Conservation (phyloP, 2,329 filamentous ascomycete species). For the Periconia digitata region DNA sequence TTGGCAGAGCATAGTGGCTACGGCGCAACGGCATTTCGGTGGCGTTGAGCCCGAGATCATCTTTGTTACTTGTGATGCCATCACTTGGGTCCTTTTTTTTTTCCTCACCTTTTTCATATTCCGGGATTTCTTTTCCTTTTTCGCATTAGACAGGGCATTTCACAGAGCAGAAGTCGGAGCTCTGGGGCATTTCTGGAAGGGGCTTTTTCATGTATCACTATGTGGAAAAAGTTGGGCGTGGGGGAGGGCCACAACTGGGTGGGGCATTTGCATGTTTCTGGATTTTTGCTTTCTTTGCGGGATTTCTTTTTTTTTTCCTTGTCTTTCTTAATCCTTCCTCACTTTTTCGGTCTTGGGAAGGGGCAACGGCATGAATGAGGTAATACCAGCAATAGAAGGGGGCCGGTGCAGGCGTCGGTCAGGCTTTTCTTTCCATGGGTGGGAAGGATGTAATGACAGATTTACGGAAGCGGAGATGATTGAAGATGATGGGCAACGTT, state of each 20-base stretch:
- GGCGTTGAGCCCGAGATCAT: no score
- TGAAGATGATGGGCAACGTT: no score
- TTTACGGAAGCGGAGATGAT: slow-evolving; percentile 18
- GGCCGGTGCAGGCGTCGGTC: slow-evolving; percentile 37
- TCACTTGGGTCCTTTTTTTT: neutral
- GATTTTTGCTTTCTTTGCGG: neutral
- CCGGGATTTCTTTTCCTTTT: neutral
- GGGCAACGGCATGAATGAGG: slow-evolving; percentile 4
- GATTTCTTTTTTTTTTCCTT: neutral
- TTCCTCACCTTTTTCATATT: neutral
- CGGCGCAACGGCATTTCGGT: no score
- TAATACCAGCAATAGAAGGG: slow-evolving; percentile 26
- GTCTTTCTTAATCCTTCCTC: slow-evolving; percentile 22
- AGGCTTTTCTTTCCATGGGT: slow-evolving; percentile 8
- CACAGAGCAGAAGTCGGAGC: no score
- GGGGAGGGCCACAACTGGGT: neutral
- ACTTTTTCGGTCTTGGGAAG: slow-evolving; percentile 31
- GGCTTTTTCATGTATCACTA: neutral
- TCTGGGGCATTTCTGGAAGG: neutral
- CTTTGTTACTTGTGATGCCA: neutral
- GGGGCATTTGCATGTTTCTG: neutral
- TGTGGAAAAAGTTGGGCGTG: neutral
- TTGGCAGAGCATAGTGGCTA: neutral
- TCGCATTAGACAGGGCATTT: neutral
- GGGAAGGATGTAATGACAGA: slow-evolving; percentile 29